Base-by-base conservation (phyloP, 495 filamentous ascomycete species). In the Penicillium verhagenii region DNA sequence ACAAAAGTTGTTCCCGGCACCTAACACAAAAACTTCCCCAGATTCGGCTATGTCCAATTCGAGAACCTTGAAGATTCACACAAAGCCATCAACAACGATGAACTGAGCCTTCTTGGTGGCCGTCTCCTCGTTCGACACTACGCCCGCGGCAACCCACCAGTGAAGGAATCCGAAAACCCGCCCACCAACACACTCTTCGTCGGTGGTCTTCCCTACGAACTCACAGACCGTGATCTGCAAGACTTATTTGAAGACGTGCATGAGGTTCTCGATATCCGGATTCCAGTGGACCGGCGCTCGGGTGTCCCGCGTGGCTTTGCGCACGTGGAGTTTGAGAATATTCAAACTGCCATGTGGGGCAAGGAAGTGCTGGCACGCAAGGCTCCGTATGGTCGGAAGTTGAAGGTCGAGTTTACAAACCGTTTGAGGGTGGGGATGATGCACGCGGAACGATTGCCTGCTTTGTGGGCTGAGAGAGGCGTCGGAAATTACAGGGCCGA, bases 261-360 rank as follows among this genome's bases (percentile, higher is more conserved):
- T 28, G 87, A 89, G 65, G 79, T 94, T 20, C 70, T 80, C 51
- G 92, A 97, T 60, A 85, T 98, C 28, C 84, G 94, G 42, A 86
- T 98, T 28, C 88, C 94, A 33, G 88, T 97, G 57, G 94, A 98
- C 70, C 82, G 91, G 49, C 82, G 86, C 21, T 93, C 92, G 5
- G 93, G 94, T 13, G 86, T 90, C 69, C 90, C 89, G 16, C 82
- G 90, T 59, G 94, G 94, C 43, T 98, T 96, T 64, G 88, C 86
- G 9, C 94, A 97, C 66, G 89, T 85, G 19, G 93, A 97, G 62
- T 98, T 98, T 66, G 52, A 77, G 18, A 82, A 89, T 62, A 58
- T 86, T 10, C 70, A 80, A 50, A 81, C 79, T 37, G 91, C 93
- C 10, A 53, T 68, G 39, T 68, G 64, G 23, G 92, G 81, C 0